Conservation (phyloP, 2,329 filamentous ascomycete genomes). For the Xylaria sp. region DNA sequence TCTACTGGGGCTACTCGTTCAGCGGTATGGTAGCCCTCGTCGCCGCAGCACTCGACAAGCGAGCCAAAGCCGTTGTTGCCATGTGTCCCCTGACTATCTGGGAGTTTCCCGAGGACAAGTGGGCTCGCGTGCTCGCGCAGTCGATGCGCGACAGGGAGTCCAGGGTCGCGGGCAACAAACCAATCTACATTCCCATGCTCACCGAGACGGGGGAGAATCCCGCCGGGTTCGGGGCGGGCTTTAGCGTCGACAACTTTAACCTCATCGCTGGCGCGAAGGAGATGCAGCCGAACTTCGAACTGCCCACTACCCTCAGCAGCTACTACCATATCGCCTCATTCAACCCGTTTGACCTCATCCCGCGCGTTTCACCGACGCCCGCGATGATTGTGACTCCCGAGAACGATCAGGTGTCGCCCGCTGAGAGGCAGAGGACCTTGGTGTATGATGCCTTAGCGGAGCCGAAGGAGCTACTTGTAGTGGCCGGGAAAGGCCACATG, state of each 20-base stretch:
- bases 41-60: conserved; percentile 32
- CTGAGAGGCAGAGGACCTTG: conserved; percentile 32
- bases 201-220: conserved; percentile 2
- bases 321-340: conserved; percentile 38
- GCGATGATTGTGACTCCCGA: conserved; percentile 40
- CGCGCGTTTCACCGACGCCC: conserved; percentile 28
- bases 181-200: not conserved
- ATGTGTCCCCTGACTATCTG: conserved; percentile 5
- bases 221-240: not conserved
- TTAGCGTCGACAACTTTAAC: not conserved
- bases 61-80: not conserved
- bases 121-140: conserved; percentile 29
- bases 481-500: conserved; percentile 19
- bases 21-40: conserved; percentile 22
- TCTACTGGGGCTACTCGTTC: conserved; percentile 37
- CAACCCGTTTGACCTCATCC: conserved; percentile 31
- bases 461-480: conserved; percentile 4
- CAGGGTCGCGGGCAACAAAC: conserved; percentile 11
- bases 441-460: not conserved
- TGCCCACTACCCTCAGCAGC: not conserved
- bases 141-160: conserved; percentile 28
- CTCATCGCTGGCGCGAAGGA: not conserved
- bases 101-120: conserved; percentile 7
- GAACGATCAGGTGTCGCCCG: conserved; percentile 37
- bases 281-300: not conserved